Base-by-base conservation (phyloP, 257 asterid species). In the Buddleja alternifolia region DNA sequence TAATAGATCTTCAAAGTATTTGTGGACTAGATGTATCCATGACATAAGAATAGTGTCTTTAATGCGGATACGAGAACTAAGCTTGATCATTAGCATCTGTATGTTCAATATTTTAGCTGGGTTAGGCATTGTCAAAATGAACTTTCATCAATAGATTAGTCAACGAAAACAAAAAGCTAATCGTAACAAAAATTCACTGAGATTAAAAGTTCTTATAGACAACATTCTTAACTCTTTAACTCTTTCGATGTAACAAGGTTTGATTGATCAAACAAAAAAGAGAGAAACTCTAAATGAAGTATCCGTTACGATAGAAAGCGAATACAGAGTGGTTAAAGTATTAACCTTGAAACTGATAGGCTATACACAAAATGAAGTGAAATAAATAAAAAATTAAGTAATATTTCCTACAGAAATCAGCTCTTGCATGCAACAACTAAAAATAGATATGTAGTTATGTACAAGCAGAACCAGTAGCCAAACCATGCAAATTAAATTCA, bases 71-170 rank as follows among this genome's bases (percentile, higher is more conserved):
- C 57, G 69, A 10, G 73, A 73, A 78, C 85, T 84, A 72, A 89
- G 90, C 88, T 86, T 86, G 72, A 83, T 62, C 89, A 91, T 79
- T 57, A 94, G 84, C 79, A 90, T 82, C 98, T 93, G 88, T 66
- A 57, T 15, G 47, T 71, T 16, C 16, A 37, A 73, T 59, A 14
- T 60, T 11, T 53, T 44, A 75, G 47, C 61, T 66, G 70, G 70
- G 48, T 53, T 24, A 53, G 80, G 54, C 42, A 71, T 45, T 40
- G 46, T 40, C 17, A 55, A 29, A 29, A 10, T n/a, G 16, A 51
- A 42, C 66, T 16, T 66, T 34, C 10, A 39, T 25, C 19, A 29
- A 37, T 6, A 32, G 46, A 44, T 32, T 19, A 40, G 55, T 17
- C 15, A 42, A 51, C 24, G 24, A 17, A 42, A 61, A 47, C 34